A percentile compares a stretch with the other conserved stretches of the same genome.
Evolutionary conservation across 345 rosid genomes (phyloP).

Genomic region (Stellera chamaejasme): DNA sequence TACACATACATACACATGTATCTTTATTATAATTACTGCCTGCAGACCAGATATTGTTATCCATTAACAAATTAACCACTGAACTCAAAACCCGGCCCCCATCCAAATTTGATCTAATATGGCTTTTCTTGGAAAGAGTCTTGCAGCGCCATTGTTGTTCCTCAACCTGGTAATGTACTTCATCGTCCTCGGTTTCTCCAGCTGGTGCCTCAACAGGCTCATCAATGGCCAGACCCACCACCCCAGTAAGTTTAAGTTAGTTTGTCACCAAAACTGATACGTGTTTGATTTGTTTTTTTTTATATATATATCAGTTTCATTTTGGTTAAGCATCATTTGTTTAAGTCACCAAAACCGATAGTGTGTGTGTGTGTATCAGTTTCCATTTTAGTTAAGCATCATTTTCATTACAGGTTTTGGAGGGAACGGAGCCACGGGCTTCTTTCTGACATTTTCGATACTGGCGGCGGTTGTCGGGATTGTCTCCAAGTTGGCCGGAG

Average conservation of each 20-base stretch:
- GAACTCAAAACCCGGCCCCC: no score
- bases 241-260: slow-evolving; percentile 89
- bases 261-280: no score
- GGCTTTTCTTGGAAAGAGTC: slow-evolving; percentile 58
- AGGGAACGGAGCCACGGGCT: slow-evolving; percentile 80
- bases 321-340: no score
- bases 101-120: slow-evolving; percentile 57
- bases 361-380: no score
- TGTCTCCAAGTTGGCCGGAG: slow-evolving; percentile 64
- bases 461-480: slow-evolving; percentile 61
- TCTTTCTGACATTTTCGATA: slow-evolving; percentile 57
- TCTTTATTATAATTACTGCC: no score
- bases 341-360: no score
- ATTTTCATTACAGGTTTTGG: slow-evolving; percentile 46
- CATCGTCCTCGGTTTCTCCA: slow-evolving; percentile 71
- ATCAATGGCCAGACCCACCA: slow-evolving; percentile 76
- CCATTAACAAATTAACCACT: no score
- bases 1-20: no score
- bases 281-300: no score
- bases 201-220: slow-evolving; percentile 69
- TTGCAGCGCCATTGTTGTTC: slow-evolving; percentile 87
- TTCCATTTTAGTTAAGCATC: no score
- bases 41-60: no score
- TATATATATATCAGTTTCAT: no score
- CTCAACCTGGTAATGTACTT: slow-evolving; percentile 73